Percentiles rank a stretch among this genome's conserved stretches.
Evolutionary conservation across 2,329 filamentous ascomycete genomes (phyloP).

Genomic region (Anthostomella pinea): DNA sequence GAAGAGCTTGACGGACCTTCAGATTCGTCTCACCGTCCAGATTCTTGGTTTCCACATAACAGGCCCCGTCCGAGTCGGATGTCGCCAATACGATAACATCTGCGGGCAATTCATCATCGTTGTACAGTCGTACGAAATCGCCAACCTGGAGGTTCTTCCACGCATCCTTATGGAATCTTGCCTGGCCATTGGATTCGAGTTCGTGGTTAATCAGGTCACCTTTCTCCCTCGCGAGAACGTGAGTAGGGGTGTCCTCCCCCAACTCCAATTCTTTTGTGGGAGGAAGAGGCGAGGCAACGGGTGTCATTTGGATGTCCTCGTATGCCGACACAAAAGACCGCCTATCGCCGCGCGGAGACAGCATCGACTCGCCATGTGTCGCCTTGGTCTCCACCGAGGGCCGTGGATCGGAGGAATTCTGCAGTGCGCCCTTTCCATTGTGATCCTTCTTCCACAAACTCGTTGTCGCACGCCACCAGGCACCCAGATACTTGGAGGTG

Average conservation of each 20-base stretch:
- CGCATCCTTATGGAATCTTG: slow-evolving; percentile 84
- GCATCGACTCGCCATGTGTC: slow-evolving; percentile 52
- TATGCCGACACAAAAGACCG: slow-evolving; percentile 53
- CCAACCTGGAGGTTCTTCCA: slow-evolving; percentile 97
- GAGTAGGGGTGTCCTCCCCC: slow-evolving; percentile 16
- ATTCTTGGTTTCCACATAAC: slow-evolving; percentile 98
- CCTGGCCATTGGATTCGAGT: slow-evolving; percentile 62
- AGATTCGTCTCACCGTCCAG: slow-evolving; percentile 96
- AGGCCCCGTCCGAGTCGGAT: slow-evolving; percentile 89
- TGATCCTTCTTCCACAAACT: slow-evolving; percentile 47
- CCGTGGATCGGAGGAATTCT: slow-evolving; percentile 55
- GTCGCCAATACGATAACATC: slow-evolving; percentile 91
- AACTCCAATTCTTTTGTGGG: slow-evolving; percentile 16
- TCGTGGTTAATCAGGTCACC: slow-evolving; percentile 69
- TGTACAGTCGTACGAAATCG: slow-evolving; percentile 95
- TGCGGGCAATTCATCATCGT: slow-evolving; percentile 90
- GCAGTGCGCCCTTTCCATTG: slow-evolving; percentile 49
- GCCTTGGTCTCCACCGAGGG: slow-evolving; percentile 64
- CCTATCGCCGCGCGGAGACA: slow-evolving; percentile 47
- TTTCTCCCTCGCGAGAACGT: slow-evolving; percentile 45
- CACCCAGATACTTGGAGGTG: slow-evolving; percentile 58
- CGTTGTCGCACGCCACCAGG: slow-evolving; percentile 49
- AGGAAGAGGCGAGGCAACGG: slow-evolving; percentile 78
- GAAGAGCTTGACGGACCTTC: slow-evolving; percentile 88
- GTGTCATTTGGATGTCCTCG: slow-evolving; percentile 91